Evolutionary conservation across 2,329 filamentous ascomycete genomes (phyloP), one percentile per base, ranked within the genome.

Genomic region (Microcyclosporella mali): DNA sequence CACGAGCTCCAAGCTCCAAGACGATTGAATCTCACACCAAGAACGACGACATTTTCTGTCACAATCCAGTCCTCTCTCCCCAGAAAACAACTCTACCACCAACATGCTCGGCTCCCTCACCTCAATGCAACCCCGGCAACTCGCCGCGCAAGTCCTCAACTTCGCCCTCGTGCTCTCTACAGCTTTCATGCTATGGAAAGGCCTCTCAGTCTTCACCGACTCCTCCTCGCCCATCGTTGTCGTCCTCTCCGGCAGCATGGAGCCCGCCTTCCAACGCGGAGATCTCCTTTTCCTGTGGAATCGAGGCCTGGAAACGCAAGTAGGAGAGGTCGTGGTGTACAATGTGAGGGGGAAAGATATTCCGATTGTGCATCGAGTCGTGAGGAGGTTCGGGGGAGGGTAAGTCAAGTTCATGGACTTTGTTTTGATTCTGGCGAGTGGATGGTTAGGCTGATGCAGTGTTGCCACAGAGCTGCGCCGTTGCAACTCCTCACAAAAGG

Each of bases 321-420:
- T 86, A 34, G 83, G 83, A 14, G 83, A 87, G 66, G 74, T 85
- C 49, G 83, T 87, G 53, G 82, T 87, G 36, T 87, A 85, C 68
- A 94, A 94, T 62, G 85, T 95, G 41, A 78, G 81, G 64, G 88
- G 84, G 45, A 98, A 97, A 73, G 86, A 95, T 54, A 97, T 98
- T 51, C 92, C 92, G 21, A 98, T 98, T 66, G 92, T 98, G 54
- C 92, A 98, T 70, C 75, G 92, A 38, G 78, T 97, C 8, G 84
- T 97, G 41, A 79, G 89, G 68, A 73, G 74, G 52, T 82, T 79
- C 65, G 77, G 78, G 36, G 73, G 73, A 64, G 70, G 70, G 74
- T 77, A 58, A 70, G 73, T 66, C 16, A 15, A 12, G 14, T 18
- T 40, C 8, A 40, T 16, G 29, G 41, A 17, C 11, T 18, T 29